These are phyloP conservation scores for Geranomyces variabilis DNA, from an alignment of 192 early-diverging fungal genomes.

Conservation along the genomic window DNA sequence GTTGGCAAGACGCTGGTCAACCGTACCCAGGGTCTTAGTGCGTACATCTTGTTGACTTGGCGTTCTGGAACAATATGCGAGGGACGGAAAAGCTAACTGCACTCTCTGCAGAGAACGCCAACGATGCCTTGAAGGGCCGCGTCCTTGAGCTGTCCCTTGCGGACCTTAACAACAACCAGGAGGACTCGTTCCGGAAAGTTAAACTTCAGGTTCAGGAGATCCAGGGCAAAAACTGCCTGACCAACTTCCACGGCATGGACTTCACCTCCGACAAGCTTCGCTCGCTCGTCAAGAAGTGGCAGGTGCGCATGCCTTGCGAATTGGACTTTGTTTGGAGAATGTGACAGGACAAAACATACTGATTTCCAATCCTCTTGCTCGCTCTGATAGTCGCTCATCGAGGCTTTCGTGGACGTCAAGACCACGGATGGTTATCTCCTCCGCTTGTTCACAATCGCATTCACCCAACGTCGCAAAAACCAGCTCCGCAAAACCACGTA, in stretches of 20 bases:
- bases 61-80: too few relatives aligned
- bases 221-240: slow-evolving; percentile 97
- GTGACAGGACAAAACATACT: too few relatives aligned
- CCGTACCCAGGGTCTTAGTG: slow-evolving; percentile 99
- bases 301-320: too few relatives aligned
- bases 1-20: slow-evolving; percentile 99
- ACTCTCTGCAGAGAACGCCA: slow-evolving; percentile 75
- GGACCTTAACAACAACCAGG: slow-evolving; percentile 88
- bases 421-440: slow-evolving; percentile 99
- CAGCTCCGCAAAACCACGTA: slow-evolving; percentile 99
- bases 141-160: slow-evolving; percentile 95
- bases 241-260: slow-evolving; percentile 99
- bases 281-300: slow-evolving; percentile 99
- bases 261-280: slow-evolving; percentile 99
- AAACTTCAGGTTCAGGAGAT: slow-evolving; percentile 97
- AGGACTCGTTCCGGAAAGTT: slow-evolving; percentile 96
- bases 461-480: slow-evolving; percentile 91
- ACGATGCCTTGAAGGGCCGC: slow-evolving; percentile 95
- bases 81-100: background rate
- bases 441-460: slow-evolving; percentile 95
- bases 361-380: background rate
- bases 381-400: slow-evolving; percentile 78
- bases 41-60: too few relatives aligned
- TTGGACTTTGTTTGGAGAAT: too few relatives aligned
- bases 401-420: slow-evolving; percentile 99